These are phyloP conservation scores for Pyrenophora teres DNA, from an alignment of 2,329 filamentous ascomycete species.

Conservation along the genomic window DNA sequence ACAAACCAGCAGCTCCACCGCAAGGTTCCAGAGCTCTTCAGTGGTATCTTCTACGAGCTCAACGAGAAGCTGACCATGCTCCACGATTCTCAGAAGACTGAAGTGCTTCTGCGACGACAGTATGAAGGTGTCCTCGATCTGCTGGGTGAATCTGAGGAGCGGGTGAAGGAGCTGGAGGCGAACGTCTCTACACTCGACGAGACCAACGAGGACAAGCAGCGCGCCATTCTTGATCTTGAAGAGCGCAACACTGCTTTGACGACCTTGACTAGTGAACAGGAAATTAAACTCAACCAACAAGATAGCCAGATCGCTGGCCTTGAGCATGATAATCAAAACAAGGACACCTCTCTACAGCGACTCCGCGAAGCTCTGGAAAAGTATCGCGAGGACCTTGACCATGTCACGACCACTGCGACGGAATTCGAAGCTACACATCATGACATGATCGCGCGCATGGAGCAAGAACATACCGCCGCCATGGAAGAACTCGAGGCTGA, in stretches of 20 bases:
- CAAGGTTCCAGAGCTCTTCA: constrained; percentile 44
- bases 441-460: constrained; percentile 45
- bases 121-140: constrained; percentile 36
- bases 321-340: constrained; percentile 37
- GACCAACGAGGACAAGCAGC: constrained; percentile 45
- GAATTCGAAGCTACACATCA: constrained; percentile 49
- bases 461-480: constrained; percentile 45
- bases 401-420: constrained; percentile 45
- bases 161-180: constrained; percentile 44
- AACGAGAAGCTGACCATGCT: constrained; percentile 36
- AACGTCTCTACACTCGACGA: constrained; percentile 46
- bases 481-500: constrained; percentile 46
- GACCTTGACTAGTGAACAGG: constrained; percentile 40
- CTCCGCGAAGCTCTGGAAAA: constrained; percentile 47
- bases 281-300: constrained; percentile 39
- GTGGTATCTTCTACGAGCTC: constrained; percentile 45
- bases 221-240: constrained; percentile 47
- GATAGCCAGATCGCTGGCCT: constrained; percentile 36
- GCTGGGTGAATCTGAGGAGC: constrained; percentile 40
- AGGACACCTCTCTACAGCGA: constrained; percentile 43
- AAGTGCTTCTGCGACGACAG: constrained; percentile 46
- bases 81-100: constrained; percentile 43
- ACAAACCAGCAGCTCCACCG: constrained; percentile 49
- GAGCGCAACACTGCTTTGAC: constrained; percentile 33
- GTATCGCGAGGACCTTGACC: constrained; percentile 48